Evolutionary conservation across 495 filamentous ascomycete species (phyloP).

Genomic region (Penicillium samsonianum): DNA sequence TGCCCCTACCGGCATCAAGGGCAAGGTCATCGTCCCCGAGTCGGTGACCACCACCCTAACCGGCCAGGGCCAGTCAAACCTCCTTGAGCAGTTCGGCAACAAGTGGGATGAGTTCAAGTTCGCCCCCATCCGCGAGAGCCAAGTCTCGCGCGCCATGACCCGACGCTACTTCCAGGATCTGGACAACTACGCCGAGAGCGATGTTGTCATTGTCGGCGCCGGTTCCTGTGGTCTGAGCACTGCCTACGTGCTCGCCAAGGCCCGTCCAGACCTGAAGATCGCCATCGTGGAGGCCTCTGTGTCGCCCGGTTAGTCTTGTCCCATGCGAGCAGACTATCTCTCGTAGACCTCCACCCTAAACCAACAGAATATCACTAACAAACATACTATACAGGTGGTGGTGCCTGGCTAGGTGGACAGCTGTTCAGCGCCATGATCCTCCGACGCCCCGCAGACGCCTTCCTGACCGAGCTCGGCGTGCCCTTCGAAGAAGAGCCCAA

Average conservation of each 20-base stretch:
- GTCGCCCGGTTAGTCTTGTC: slow-evolving; percentile 57
- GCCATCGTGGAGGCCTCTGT: slow-evolving; percentile 87
- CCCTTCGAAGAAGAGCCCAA: slow-evolving; percentile 85
- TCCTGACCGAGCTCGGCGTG: slow-evolving; percentile 75
- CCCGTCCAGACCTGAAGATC: slow-evolving; percentile 86
- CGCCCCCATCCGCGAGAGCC: slow-evolving; percentile 81
- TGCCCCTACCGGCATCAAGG: slow-evolving; percentile 49
- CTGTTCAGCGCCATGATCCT: slow-evolving; percentile 93
- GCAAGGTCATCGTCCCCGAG: slow-evolving; percentile 46
- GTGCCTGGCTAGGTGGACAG: slow-evolving; percentile 91
- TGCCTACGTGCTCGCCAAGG: slow-evolving; percentile 80
- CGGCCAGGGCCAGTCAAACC: slow-evolving; percentile 47
- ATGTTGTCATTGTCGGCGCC: slow-evolving; percentile 88
- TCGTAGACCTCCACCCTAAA: background rate
- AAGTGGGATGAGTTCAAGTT: slow-evolving; percentile 82
- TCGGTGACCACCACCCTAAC: slow-evolving; percentile 37
- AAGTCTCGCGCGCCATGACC: slow-evolving; percentile 90
- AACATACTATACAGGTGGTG: slow-evolving; percentile 57
- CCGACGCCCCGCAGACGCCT: slow-evolving; percentile 84
- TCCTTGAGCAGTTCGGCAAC: slow-evolving; percentile 60
- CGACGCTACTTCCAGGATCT: slow-evolving; percentile 88
- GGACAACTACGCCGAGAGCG: slow-evolving; percentile 84
- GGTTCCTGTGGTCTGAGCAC: slow-evolving; percentile 83
- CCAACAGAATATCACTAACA: background rate
- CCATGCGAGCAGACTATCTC: background rate